Evolutionary conservation across 2,329 filamentous ascomycete species (phyloP).

Genomic region (Aspergillus sp.): DNA sequence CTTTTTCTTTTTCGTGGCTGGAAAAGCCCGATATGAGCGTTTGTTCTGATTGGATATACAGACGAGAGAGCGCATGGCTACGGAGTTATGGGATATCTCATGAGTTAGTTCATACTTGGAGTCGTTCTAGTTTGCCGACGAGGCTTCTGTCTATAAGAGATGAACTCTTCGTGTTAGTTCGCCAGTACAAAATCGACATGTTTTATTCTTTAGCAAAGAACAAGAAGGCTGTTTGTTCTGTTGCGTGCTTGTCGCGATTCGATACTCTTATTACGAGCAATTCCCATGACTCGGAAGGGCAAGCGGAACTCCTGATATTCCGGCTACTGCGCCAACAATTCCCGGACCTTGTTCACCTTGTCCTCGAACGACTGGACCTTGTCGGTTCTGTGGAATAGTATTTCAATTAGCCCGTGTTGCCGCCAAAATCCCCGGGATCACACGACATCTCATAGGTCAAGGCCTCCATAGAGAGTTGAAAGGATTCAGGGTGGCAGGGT

Average conservation of each 20-base stretch:
- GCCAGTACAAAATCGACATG: neutral
- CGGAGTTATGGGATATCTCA: slow-evolving; percentile 15
- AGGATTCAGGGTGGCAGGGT: neutral
- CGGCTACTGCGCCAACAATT: slow-evolving; percentile 49
- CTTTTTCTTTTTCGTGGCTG: neutral
- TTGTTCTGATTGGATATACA: slow-evolving; percentile 12
- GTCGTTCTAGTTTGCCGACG: neutral
- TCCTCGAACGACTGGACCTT: slow-evolving; percentile 81
- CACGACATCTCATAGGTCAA: neutral
- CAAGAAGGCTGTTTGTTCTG: neutral
- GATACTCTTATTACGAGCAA: neutral
- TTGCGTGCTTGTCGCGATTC: neutral
- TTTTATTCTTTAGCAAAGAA: neutral
- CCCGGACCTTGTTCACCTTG: slow-evolving; percentile 70
- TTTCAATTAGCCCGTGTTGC: slow-evolving; percentile 22
- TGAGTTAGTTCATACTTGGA: neutral
- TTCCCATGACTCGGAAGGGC: neutral
- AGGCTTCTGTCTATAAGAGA: slow-evolving; percentile 1
- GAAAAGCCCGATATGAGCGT: neutral
- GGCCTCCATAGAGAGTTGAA: neutral
- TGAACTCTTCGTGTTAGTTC: slow-evolving; percentile 5
- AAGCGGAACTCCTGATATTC: neutral
- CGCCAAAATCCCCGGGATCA: slow-evolving; percentile 2
- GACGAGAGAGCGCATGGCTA: slow-evolving; percentile 11
- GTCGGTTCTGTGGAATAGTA: slow-evolving; percentile 65